phyloP scores from a whole-genome alignment of 2,329 filamentous ascomycete species.

The Fusarium concolor region DNA sequence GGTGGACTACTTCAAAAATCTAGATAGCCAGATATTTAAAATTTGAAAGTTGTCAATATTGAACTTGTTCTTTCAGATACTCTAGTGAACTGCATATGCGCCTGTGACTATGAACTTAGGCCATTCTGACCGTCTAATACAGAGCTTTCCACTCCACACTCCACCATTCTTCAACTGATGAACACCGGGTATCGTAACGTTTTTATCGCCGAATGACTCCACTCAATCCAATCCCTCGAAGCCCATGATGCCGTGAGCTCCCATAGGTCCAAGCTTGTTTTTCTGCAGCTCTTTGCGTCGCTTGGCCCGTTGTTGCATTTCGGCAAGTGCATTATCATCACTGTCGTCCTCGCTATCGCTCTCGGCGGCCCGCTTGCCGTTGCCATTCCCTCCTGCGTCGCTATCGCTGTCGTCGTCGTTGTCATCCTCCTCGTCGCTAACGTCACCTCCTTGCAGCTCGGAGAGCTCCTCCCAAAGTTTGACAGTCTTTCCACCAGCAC shows the following conservation, averaged over 20 bases:
- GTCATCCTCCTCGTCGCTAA: conserved; percentile 49
- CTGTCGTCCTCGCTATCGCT: conserved; percentile 61
- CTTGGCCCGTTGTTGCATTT: conserved; percentile 61
- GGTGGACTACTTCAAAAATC: conserved; percentile 30
- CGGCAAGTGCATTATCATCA: conserved; percentile 50
- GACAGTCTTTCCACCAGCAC: conserved; percentile 84
- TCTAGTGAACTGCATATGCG: not conserved
- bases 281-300: conserved; percentile 56
- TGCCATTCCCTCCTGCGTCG: conserved; percentile 56
- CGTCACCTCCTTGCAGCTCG: conserved; percentile 58
- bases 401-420: conserved; percentile 61
- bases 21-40: conserved; percentile 25
- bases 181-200: conserved; percentile 32
- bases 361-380: conserved; percentile 61
- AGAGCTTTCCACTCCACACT: not conserved
- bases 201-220: not conserved
- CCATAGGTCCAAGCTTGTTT: conserved; percentile 60
- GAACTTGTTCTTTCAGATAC: not conserved
- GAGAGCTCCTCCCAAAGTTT: conserved; percentile 92
- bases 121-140: not conserved
- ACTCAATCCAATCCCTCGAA: conserved; percentile 61
- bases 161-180: not conserved
- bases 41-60: conserved; percentile 14
- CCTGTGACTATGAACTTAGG: not conserved
- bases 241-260: conserved; percentile 63